These are phyloP conservation scores for Diutina neorugosa DNA, from an alignment of 1,139 yeast species.

Conservation along the genomic window DNA sequence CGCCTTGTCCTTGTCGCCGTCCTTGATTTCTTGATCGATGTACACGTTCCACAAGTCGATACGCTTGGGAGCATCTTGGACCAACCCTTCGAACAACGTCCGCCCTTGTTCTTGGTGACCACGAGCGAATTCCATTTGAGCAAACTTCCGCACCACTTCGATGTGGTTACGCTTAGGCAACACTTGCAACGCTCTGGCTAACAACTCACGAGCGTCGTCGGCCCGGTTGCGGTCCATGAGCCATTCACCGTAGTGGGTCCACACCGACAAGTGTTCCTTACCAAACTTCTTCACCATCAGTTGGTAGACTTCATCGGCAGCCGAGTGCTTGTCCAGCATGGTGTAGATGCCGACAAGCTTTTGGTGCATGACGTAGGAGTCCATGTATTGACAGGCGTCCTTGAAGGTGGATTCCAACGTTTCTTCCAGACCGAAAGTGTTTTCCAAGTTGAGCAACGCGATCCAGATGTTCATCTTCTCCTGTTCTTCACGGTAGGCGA, in stretches of 20 bases:
- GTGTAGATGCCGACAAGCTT: slow-evolving; percentile 66
- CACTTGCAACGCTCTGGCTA: slow-evolving; percentile 61
- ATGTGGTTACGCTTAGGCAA: slow-evolving; percentile 70
- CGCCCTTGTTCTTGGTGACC: slow-evolving; percentile 95
- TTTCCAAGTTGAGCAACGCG: slow-evolving; percentile 87
- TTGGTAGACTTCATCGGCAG: slow-evolving; percentile 60
- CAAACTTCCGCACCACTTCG: slow-evolving; percentile 77
- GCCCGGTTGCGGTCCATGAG: slow-evolving; percentile 46
- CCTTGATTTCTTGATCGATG: slow-evolving; percentile 81
- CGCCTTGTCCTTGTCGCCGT: slow-evolving; percentile 42
- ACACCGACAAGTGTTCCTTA: slow-evolving; percentile 43
- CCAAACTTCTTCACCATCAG: slow-evolving; percentile 75
- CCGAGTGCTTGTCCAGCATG: slow-evolving; percentile 56
- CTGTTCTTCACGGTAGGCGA: slow-evolving; percentile 82
- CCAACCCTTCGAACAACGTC: slow-evolving; percentile 83
- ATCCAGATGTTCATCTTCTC: slow-evolving; percentile 95
- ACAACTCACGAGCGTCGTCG: slow-evolving; percentile 55
- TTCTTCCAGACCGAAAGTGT: slow-evolving; percentile 82
- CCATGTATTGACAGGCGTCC: slow-evolving; percentile 86
- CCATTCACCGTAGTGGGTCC: slow-evolving; percentile 74
- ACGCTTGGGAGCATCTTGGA: slow-evolving; percentile 84
- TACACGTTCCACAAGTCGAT: slow-evolving; percentile 92
- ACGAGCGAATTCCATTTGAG: slow-evolving; percentile 71
- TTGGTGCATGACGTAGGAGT: slow-evolving; percentile 67
- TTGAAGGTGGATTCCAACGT: slow-evolving; percentile 69